These are phyloP conservation scores for Gossypium davidsonii DNA, from an alignment of 441 rosid genomes.

Conservation along the genomic window DNA sequence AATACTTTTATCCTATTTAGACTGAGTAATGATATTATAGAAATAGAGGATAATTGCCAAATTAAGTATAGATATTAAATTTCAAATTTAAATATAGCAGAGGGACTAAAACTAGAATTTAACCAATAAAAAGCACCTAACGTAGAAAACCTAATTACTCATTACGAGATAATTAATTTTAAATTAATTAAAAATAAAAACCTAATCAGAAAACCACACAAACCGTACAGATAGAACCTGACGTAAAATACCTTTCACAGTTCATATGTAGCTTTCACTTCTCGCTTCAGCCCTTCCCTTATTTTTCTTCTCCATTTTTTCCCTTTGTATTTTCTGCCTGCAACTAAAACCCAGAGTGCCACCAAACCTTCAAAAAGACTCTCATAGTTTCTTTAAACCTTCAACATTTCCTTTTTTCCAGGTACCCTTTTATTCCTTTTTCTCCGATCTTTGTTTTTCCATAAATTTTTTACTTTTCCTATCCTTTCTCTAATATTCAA, in stretches of 20 bases:
- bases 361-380: background rate
- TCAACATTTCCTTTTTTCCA: conserved; percentile 19
- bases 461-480: background rate
- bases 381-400: background rate
- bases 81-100: too few species aligned
- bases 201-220: background rate
- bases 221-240: background rate
- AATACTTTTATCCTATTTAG: too few species aligned
- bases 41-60: too few species aligned
- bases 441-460: conserved; percentile 14
- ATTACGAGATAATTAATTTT: background rate
- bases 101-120: too few species aligned
- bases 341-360: background rate
- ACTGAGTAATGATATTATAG: too few species aligned
- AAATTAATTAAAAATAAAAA: too few species aligned
- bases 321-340: background rate
- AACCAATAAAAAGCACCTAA: background rate
- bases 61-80: too few species aligned
- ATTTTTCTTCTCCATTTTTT: background rate
- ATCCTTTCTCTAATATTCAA: background rate
- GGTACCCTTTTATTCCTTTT: conserved; percentile 17
- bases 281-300: background rate
- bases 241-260: background rate
- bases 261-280: conserved; percentile 21
- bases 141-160: too few species aligned